phyloP scores from a whole-genome alignment of 345 rosid species.

The Rhizophora apiculata region DNA sequence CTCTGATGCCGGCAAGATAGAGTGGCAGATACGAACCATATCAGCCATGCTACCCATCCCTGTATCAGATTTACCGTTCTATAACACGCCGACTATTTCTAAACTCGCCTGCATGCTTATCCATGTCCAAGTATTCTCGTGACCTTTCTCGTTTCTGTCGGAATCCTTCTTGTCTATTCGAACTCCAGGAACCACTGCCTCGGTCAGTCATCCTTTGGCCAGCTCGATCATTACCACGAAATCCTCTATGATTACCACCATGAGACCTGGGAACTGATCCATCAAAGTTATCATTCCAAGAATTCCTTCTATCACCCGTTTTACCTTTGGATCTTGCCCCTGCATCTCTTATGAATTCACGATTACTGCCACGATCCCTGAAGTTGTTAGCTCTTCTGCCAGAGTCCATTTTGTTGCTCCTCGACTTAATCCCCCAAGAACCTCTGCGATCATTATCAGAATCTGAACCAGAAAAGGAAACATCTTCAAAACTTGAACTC shows the following conservation, averaged over 20 bases:
- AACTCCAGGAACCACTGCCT: constrained; percentile 21
- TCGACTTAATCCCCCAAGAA: constrained; percentile 25
- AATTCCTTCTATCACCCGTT: constrained; percentile 32
- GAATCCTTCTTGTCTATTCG: constrained; percentile 28
- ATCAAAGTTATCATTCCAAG: constrained; percentile 20
- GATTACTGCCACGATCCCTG: constrained; percentile 16
- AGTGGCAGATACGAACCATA: too few relatives aligned
- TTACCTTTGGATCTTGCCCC: constrained; percentile 26
- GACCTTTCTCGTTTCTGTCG: constrained; percentile 20
- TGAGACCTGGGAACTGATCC: constrained; percentile 27
- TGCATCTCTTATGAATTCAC: constrained; percentile 22
- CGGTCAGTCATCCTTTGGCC: constrained; percentile 17
- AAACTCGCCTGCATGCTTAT: constrained; percentile 31
- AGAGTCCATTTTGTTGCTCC: constrained; percentile 24
- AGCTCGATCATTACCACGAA: constrained; percentile 13
- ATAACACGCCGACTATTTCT: constrained; percentile 54
- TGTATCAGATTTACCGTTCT: constrained; percentile 33
- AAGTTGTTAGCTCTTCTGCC: constrained; percentile 34
- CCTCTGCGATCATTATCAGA: constrained; percentile 30
- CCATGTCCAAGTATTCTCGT: constrained; percentile 13
- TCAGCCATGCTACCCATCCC: background rate
- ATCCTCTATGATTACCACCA: constrained; percentile 32
- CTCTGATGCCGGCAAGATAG: too few relatives aligned
- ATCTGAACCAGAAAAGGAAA: constrained; percentile 48
- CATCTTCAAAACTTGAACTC: constrained; percentile 28